Base-by-base conservation (phyloP, 345 rosid species). In the Diplotaxis tenuifolia region DNA sequence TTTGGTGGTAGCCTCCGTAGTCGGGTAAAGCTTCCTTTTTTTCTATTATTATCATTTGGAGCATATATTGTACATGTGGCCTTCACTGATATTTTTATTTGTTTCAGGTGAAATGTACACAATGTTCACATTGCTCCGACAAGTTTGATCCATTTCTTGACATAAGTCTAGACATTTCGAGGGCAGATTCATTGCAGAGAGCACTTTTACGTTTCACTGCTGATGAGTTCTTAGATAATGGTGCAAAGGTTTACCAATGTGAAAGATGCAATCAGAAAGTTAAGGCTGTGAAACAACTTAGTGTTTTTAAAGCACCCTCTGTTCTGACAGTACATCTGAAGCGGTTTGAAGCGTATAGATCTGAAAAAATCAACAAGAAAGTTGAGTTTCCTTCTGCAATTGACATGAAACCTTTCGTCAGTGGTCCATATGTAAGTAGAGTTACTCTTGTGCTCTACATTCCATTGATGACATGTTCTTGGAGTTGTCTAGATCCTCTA, bases 1-100 rank as follows among this genome's bases (percentile, higher is more conserved):
- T 95, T 95, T 81, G 99, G 99, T 12, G 99, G 99, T 59, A 90
- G 84, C 72, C 88, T 95, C 53, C 83, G 94, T 5, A 95, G 98
- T 82, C 98, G 86, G 96, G 99, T 92, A 84, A 57, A 9, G 6
- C 65, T 63, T 1, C 45, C 12, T 3, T 38, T 38, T 38, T 38
- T 11, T 3, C 12, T 9, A 36, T 36, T 3, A 23, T 23, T 23
- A 1, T 1, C 3, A 1, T 57, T 57, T 22, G 64, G 32, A 36
- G 12, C 47, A 16, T 47, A 16, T 22, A 7, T 56, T 18, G 54
- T 62, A 27, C 62, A 52, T 11, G 55, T n/a, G 62, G 22, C 42
- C 21, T 60, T 52, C 34, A 22, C 65, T 78, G 6, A 45, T 38
- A 45, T 16, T 7, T n/a, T 16, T 42, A 42, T 47, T 47, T 42